These are phyloP conservation scores for Arabis alpina DNA, from an alignment of 345 rosid genomes.

Conservation along the genomic window DNA sequence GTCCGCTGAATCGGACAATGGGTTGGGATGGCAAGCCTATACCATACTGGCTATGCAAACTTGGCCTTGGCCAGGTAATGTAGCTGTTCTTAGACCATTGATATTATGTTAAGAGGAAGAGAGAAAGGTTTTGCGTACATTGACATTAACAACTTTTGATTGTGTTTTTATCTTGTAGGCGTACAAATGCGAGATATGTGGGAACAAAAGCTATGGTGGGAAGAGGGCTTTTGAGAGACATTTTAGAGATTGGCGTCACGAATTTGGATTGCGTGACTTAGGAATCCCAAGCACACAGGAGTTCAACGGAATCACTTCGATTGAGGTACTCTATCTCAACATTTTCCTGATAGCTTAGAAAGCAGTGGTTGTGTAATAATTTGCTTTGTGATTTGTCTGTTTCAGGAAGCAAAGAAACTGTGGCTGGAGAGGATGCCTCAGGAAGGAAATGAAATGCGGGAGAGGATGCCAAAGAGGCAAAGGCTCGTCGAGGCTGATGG, in stretches of 20 bases:
- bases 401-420: background rate
- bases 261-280: constrained; percentile 86
- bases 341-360: background rate
- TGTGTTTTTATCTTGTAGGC: constrained; percentile 50
- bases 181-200: constrained; percentile 86
- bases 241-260: constrained; percentile 89
- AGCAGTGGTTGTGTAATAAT: too few species aligned
- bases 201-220: constrained; percentile 90
- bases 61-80: constrained; percentile 86
- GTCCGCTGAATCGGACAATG: constrained; percentile 60
- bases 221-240: constrained; percentile 85
- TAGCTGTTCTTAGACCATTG: background rate
- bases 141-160: too few species aligned
- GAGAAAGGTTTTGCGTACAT: background rate
- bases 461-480: constrained; percentile 67
- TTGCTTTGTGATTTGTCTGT: background rate
- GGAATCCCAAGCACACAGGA: constrained; percentile 87
- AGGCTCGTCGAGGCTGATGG: background rate
- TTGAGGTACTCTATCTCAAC: constrained; percentile 49
- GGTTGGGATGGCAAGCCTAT: constrained; percentile 97
- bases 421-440: constrained; percentile 31
- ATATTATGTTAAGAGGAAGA: background rate
- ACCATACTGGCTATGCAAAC: constrained; percentile 89
- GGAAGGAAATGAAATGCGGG: constrained; percentile 86
- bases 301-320: constrained; percentile 81